Base-by-base conservation (phyloP, 2,329 filamentous ascomycete genomes). In the Byssothecium circinans region DNA sequence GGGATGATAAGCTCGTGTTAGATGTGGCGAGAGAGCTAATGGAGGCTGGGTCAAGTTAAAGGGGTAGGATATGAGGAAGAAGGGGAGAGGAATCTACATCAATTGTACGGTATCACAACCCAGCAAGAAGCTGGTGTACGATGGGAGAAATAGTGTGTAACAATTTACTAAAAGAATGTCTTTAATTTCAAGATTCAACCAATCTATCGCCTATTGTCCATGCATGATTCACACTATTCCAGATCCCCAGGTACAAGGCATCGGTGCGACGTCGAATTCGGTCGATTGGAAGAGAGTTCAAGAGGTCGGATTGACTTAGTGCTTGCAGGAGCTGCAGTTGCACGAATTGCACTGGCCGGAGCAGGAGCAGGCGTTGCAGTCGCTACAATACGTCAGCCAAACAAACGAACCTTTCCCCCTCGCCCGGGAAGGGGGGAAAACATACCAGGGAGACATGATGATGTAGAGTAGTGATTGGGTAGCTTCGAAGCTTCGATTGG, bases 1-100 rank as follows among this genome's bases (percentile, higher is more conserved):
- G 87, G 69, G 84, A 90, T 61, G 89, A 94, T 66, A 74, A 77
- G 17, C 71, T 82, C 32, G 72, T 91, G 19, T 74, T 91, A 4
- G 67, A 73, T 1, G 74, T 84, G 47, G 86, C 85, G 5, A 64
- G 74, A 47, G 45, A 58, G n/a, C 47, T 69, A 39, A 41, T 47
- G n/a, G 38, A 25, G 0, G 41, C 50, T 12, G 29, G 5, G 14
- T 32, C 29, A 32, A 32, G 12, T 14, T 8, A 4, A n/a, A 14
- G 14, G 29, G 14, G 12, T 12, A 32, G 5, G 6, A 32, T 14
- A 4, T n/a, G 5, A 32, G 8, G 29, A 14, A 32, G 10, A 55
- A 32, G 19, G 2, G 7, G 32, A 17, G 19, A 43, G 6, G 22
- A 25, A 18, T 22, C 8, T 37, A 32, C 32, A 44, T 17, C 8